Evolutionary conservation across 345 rosid genomes (phyloP).

Genomic region (Eutrema yunnanense): DNA sequence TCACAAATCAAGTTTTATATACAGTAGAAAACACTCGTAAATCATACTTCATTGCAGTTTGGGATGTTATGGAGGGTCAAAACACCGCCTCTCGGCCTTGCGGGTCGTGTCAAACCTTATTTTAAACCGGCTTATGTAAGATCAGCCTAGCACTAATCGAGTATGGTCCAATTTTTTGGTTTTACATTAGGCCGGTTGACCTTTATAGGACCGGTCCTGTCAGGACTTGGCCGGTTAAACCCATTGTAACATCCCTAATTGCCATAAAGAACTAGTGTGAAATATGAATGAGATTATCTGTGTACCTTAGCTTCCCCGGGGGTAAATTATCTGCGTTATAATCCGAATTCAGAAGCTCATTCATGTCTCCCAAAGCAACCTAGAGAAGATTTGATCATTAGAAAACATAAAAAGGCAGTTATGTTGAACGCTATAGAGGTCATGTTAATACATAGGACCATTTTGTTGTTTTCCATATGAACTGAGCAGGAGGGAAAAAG

Average conservation of each 20-base stretch:
- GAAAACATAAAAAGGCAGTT: not conserved
- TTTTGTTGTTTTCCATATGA: not conserved
- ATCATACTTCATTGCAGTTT: not conserved
- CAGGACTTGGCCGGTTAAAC: not conserved
- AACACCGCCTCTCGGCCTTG: not conserved
- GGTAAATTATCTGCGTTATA: constrained; percentile 70
- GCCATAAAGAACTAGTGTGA: not conserved
- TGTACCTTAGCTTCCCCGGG: constrained; percentile 73
- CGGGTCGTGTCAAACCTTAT: not conserved
- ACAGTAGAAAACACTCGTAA: not conserved
- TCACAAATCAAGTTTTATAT: not conserved
- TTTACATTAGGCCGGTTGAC: not conserved
- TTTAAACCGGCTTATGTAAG: not conserved
- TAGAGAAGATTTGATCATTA: constrained; percentile 20
- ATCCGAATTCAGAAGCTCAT: constrained; percentile 51
- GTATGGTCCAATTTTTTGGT: not conserved
- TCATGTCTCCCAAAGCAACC: constrained; percentile 96
- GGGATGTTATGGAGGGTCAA: not conserved
- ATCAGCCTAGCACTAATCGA: not conserved
- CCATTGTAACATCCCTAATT: not conserved
- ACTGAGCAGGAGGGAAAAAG: not conserved
- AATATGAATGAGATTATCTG: not conserved
- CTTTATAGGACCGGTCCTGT: not conserved
- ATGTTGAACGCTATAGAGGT: not conserved
- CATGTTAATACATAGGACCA: not conserved